These are phyloP conservation scores for Talaromyces piceae DNA, from an alignment of 2,329 filamentous ascomycete species.

Conservation along the genomic window DNA sequence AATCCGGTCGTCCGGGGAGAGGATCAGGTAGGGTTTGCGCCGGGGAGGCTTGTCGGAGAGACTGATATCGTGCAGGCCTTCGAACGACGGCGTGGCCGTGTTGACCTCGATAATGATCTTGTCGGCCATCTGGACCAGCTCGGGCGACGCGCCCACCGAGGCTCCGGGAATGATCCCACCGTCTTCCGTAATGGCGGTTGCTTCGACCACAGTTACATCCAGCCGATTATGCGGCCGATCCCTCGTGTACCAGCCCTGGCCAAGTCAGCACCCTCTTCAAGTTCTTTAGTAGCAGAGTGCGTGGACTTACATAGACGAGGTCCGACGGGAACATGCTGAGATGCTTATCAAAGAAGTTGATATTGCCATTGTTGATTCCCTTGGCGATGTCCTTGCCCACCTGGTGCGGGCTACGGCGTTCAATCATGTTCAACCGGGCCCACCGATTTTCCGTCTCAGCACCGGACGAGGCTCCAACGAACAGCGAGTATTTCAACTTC, in stretches of 20 bases:
- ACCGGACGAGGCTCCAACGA: slow-evolving; percentile 83
- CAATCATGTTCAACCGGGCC: slow-evolving; percentile 86
- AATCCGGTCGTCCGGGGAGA: slow-evolving; percentile 77
- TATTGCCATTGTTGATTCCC: slow-evolving; percentile 80
- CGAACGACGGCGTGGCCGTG: slow-evolving; percentile 74
- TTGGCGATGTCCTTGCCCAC: slow-evolving; percentile 85
- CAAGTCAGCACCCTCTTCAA: neutral
- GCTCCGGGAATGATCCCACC: slow-evolving; percentile 84
- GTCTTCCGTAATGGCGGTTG: slow-evolving; percentile 78
- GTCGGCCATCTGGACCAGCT: slow-evolving; percentile 83
- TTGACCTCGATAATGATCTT: slow-evolving; percentile 93
- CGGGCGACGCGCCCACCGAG: slow-evolving; percentile 75
- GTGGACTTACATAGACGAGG: slow-evolving; percentile 60
- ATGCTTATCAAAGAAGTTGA: slow-evolving; percentile 92
- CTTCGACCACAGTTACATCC: slow-evolving; percentile 79
- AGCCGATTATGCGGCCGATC: slow-evolving; percentile 65
- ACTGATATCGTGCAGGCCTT: slow-evolving; percentile 84
- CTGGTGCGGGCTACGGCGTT: slow-evolving; percentile 75
- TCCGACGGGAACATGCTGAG: slow-evolving; percentile 86
- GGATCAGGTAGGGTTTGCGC: slow-evolving; percentile 80
- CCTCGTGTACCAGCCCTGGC: slow-evolving; percentile 71
- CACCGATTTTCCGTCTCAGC: slow-evolving; percentile 88
- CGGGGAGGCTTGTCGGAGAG: slow-evolving; percentile 76
- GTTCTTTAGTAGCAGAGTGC: neutral
- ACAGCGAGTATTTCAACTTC: slow-evolving; percentile 76